These are phyloP conservation scores for Brassica nigra DNA, from an alignment of 345 rosid genomes.

Conservation along the genomic window DNA sequence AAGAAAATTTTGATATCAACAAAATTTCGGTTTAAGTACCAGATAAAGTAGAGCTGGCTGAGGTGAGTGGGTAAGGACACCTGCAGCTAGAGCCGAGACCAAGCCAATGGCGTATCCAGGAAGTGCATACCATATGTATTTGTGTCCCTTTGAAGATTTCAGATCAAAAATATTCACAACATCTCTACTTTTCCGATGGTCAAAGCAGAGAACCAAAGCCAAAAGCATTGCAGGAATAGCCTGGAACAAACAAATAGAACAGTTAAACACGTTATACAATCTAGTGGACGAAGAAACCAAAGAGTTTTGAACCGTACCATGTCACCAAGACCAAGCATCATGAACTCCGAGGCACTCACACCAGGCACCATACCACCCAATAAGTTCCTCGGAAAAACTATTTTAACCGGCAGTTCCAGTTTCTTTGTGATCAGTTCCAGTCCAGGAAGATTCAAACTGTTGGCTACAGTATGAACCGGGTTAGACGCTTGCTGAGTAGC, in stretches of 20 bases:
- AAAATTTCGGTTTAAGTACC: conserved; percentile 46
- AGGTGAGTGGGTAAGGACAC: conserved; percentile 76
- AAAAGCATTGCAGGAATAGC: conserved; percentile 97
- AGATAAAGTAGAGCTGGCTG: conserved; percentile 96
- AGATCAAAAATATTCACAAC: conserved; percentile 65
- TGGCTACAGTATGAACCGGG: conserved; percentile 93
- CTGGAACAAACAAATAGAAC: conserved; percentile 45
- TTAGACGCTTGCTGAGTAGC: conserved; percentile 96
- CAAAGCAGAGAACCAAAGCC: conserved; percentile 84
- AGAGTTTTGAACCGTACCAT: conserved; percentile 60
- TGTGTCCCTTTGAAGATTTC: conserved; percentile 73
- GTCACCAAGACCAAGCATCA: conserved; percentile 99
- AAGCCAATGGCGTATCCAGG: conserved; percentile 90
- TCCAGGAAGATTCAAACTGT: conserved; percentile 94
- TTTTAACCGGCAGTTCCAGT: conserved; percentile 91
- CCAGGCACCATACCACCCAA: conserved; percentile 69
- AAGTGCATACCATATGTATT: conserved; percentile 87
- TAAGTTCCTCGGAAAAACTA: conserved; percentile 83
- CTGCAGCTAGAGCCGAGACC: conserved; percentile 76
- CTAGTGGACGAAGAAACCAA: neutral
- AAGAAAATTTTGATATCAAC: conserved; percentile 1
- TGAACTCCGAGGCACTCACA: conserved; percentile 67
- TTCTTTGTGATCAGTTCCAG: conserved; percentile 89
- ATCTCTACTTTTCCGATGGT: conserved; percentile 81
- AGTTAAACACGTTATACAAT: neutral